Base-by-base conservation (phyloP, 2,329 filamentous ascomycete genomes). In the Canariomyces notabilis region DNA sequence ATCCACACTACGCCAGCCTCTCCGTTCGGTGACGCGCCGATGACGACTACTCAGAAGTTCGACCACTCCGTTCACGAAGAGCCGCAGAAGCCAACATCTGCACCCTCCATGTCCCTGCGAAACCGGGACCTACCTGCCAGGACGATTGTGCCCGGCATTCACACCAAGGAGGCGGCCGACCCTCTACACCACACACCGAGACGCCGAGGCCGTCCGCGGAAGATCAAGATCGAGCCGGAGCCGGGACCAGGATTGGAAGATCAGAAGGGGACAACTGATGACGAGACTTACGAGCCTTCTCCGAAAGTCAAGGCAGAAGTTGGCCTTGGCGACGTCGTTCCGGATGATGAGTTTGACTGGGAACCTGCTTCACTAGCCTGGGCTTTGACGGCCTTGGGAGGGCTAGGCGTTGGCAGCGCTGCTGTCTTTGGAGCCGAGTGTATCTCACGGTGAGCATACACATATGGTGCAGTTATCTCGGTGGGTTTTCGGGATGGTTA, bases 351-450 rank as follows among this genome's bases (percentile, higher is more conserved):
- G 9, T 57, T 68, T 23, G 72, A 74, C 50, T 70, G 70, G 68
- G 73, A 77, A 51, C 61, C 68, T 8, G 69, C 68, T 2, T 67
- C 72, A 6, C 59, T 76, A 19, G 61, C 67, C 4, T 76, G 72
- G 72, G 71, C 69, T 2, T 52, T 76, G 37, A 64, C 67, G 11
- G 64, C 64, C 14, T 42, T 72, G 12, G 68, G 67, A 1, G 73
- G 73, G 2, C 56, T 76, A 19, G 72, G 71, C 2, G 58, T 63
- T 33, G 72, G 70, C 8, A 67, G 64, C 47, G 66, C 71, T 12
- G 70, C 68, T 11, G 70, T 75, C 3, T 71, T 69, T 55, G 73
- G 72, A 2, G 72, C 64, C 1, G 72, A 76, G 61, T 72, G 67
- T 42, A 57, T 68, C 47, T 64, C 69, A 33, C 62, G 66, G 50